Evolutionary conservation across 495 filamentous ascomycete species (phyloP).

Genomic region (Talaromyces borbonicus): DNA sequence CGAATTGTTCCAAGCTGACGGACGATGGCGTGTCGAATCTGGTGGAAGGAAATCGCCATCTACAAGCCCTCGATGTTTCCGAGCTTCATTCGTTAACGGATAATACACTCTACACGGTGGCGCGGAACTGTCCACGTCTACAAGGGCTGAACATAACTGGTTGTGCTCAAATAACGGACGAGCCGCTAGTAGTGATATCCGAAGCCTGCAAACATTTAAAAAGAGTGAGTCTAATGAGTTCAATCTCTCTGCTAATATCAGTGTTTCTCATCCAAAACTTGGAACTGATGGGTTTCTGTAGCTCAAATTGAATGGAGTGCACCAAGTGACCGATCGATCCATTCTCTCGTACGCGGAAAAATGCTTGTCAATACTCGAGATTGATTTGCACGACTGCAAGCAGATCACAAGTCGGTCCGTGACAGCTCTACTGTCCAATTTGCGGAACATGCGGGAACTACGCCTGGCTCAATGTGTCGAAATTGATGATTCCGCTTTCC

Average conservation of each 20-base stretch:
- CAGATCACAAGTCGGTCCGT: conserved; percentile 71
- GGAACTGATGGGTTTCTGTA: too few relatives aligned
- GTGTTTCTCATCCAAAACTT: conserved; percentile 18
- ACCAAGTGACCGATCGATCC: conserved; percentile 64
- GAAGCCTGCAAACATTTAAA: conserved; percentile 79
- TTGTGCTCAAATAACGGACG: conserved; percentile 76
- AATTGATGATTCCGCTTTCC: conserved; percentile 77
- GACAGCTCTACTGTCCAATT: conserved; percentile 62
- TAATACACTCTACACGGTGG: conserved; percentile 66
- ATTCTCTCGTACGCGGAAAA: conserved; percentile 77
- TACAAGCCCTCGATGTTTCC: conserved; percentile 89
- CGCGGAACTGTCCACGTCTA: conserved; percentile 68
- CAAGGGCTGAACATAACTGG: conserved; percentile 91
- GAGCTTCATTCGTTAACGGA: conserved; percentile 72
- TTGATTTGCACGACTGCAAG: conserved; percentile 83
- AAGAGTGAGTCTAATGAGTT: conserved; percentile 50
- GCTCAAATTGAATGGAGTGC: conserved; percentile 91
- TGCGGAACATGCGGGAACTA: conserved; percentile 77
- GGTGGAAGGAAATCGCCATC: conserved; percentile 64
- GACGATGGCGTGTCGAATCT: conserved; percentile 75
- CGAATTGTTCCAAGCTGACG: conserved; percentile 76
- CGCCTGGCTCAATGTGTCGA: conserved; percentile 74
- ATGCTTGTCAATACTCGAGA: conserved; percentile 89
- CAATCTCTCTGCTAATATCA: not conserved
- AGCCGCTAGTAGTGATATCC: conserved; percentile 73